Conservation (phyloP, 441 rosid genomes). For the Erodium moschatum region DNA sequence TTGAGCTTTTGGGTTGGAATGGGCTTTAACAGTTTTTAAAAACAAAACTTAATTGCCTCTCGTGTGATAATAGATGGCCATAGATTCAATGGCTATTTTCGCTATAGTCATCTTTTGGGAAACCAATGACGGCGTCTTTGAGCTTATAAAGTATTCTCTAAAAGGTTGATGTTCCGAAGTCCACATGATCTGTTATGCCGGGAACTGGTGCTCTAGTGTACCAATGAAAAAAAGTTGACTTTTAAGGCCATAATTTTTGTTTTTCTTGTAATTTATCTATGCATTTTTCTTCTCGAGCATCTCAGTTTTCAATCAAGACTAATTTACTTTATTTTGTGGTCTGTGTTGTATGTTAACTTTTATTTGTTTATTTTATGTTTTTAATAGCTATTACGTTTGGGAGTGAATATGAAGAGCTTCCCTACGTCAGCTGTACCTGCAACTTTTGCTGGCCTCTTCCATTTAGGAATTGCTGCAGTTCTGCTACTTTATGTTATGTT, state of each 20-base stretch:
- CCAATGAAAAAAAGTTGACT: not conserved
- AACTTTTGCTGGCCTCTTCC: conserved; percentile 62
- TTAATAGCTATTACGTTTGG: conserved; percentile 53
- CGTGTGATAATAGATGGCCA: too few species aligned
- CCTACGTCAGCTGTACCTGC: conserved; percentile 60
- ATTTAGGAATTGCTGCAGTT: conserved; percentile 71
- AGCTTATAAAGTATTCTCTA: not conserved
- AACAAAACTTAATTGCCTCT: too few species aligned
- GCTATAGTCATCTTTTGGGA: not conserved
- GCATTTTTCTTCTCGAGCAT: not conserved
- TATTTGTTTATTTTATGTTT: conserved; percentile 14
- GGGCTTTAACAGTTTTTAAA: too few species aligned
- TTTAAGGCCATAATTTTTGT: not conserved
- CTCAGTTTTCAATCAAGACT: not conserved
- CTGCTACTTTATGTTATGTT: conserved; percentile 71
- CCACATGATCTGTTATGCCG: not conserved
- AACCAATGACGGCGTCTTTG: not conserved
- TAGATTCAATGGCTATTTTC: not conserved
- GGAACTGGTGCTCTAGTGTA: not conserved
- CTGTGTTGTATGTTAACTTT: not conserved
- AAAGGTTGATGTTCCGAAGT: not conserved
- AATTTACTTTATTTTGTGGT: not conserved
- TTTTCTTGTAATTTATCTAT: not conserved
- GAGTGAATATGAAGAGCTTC: conserved; percentile 81
- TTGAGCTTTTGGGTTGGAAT: too few species aligned